A percentile compares a stretch with the other conserved stretches of the same genome.
phyloP scores from a whole-genome alignment of 306 rosid genomes.

The Cucurbita ficifolia region DNA sequence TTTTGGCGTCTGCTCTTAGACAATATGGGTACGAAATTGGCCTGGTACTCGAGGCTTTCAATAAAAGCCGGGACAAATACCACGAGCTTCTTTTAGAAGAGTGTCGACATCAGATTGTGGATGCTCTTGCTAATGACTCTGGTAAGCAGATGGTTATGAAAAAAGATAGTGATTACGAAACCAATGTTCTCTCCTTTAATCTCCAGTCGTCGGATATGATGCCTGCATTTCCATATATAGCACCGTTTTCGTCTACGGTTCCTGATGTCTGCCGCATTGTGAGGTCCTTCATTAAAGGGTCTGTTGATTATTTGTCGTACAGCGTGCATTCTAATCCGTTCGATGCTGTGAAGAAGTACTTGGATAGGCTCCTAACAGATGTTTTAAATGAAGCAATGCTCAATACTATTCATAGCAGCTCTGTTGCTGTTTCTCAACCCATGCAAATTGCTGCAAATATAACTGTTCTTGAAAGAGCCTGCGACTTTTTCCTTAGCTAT shows the following conservation, averaged over 20 bases:
- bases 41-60: conserved; percentile 52
- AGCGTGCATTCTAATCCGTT: conserved; percentile 29
- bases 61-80: conserved; percentile 43
- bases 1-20: conserved; percentile 54
- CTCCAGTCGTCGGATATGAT: conserved; percentile 62
- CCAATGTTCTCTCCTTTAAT: conserved; percentile 41
- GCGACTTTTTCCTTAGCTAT: conserved; percentile 62
- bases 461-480: conserved; percentile 72
- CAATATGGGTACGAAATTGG: conserved; percentile 74
- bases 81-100: conserved; percentile 67
- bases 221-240: conserved; percentile 90
- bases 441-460: conserved; percentile 94
- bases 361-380: conserved; percentile 60
- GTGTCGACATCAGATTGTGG: conserved; percentile 38
- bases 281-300: conserved; percentile 69
- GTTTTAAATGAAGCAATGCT: conserved; percentile 56
- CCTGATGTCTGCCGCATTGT: conserved; percentile 69
- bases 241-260: conserved; percentile 78
- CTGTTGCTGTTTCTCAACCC: conserved; percentile 53
- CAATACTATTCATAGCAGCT: conserved; percentile 35
- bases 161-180: conserved; percentile 67
- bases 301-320: conserved; percentile 68
- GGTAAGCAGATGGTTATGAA: conserved; percentile 80
- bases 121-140: conserved; percentile 45
- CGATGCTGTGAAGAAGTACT: conserved; percentile 54